Base-by-base conservation (phyloP, 768 basidiomycete genomes). In the Pleurotus eryngii region DNA sequence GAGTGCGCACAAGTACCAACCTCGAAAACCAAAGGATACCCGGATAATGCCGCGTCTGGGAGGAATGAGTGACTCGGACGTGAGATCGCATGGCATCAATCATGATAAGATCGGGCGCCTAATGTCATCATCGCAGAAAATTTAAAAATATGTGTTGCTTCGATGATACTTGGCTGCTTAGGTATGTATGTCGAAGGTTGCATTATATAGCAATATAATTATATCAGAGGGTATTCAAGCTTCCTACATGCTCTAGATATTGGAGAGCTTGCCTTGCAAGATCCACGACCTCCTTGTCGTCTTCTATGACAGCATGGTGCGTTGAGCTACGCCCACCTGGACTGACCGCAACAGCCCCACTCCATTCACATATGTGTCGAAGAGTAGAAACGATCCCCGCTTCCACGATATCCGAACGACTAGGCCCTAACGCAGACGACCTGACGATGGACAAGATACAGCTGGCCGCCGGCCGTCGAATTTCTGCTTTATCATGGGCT, bases 401-500 rank as follows among this genome's bases (percentile, higher is more conserved):
- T 15, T 58, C 59, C 79, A 56, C 27, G 26, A 65, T 49, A 43
- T 24, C 59, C 22, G 57, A 60, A 27, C 65, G 43, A 17, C 43
- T 61, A 14, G 30, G 30, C 30, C 30, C 30, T 11, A 50, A 59
- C 45, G 63, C 59, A 78, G 78, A 75, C 2, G 70, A 69, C 57
- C 72, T 70, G 0, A 82, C 80, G 7, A 92, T 78, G 58, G 83
- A 78, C 14, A 81, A 68, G 2, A 92, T 77, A 58, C 84, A 86
- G 1, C 75, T 69, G 0, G 86, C 81, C 1, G 86, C 83, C 0
- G 87, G 87, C 5, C 79, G 70, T 18, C 87, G 80, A 1, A 85
- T 78, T 6, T 82, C 81, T 0, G 81, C 74, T 39, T 80, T 82
- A 0, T 79, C 74, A 39, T 87, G 83, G 0, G 81, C 78, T n/a